These are phyloP conservation scores for Geotrichum phurueaensis DNA, from an alignment of 1,139 yeast genomes.

Conservation along the genomic window DNA sequence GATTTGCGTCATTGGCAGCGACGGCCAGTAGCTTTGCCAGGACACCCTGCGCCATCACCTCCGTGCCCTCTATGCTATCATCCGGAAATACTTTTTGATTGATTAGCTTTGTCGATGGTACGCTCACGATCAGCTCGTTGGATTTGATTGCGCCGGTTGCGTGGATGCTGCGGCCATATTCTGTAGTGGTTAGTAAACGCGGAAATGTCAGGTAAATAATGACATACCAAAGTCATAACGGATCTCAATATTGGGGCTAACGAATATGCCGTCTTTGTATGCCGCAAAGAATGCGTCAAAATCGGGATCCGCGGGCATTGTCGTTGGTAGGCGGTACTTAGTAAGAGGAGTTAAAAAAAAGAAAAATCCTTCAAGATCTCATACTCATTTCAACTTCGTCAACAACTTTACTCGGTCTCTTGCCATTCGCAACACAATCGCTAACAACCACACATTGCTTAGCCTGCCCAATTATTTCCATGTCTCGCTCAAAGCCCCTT, in stretches of 20 bases:
- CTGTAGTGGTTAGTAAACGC: background rate
- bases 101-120: conserved; percentile 1
- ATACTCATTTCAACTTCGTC: background rate
- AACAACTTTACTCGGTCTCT: background rate
- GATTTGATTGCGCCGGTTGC: conserved; percentile 3
- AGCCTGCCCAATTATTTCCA: background rate
- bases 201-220: background rate
- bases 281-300: background rate
- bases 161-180: conserved; percentile 2
- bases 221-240: conserved; percentile 1
- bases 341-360: background rate
- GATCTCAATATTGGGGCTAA: background rate
- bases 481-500: background rate
- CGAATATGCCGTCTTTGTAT: background rate
- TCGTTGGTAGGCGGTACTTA: background rate
- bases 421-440: background rate
- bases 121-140: conserved; percentile 4
- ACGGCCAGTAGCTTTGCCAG: conserved; percentile 3
- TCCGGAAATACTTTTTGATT: background rate
- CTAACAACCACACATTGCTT: background rate
- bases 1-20: background rate
- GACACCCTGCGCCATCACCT: conserved; percentile 7
- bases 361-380: background rate
- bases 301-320: background rate
- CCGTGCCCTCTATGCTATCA: background rate